Base-by-base conservation (phyloP, 2,329 filamentous ascomycete species). In the Fusarium xyrophilum region DNA sequence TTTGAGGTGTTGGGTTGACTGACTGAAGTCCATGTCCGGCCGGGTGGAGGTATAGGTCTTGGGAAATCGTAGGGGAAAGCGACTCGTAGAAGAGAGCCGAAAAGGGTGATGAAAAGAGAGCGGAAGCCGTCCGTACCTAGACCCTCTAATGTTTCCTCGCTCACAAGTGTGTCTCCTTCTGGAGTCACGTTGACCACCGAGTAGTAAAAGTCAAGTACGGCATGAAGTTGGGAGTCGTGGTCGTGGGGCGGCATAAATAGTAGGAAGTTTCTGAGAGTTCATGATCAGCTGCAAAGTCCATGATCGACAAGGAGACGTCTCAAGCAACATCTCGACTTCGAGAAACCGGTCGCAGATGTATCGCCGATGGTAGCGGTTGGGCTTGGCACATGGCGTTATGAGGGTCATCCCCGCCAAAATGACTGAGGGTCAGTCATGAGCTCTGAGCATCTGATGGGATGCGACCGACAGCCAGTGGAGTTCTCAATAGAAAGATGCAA, bases 161-260 rank as follows among this genome's bases (percentile, higher is more conserved):
- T 93, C 75, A 98, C 90, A 75, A 92, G 86, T 72, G 96, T 96
- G 82, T 98, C 96, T 79, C 96, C 96, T 85, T 99, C 96, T 65
- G 93, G 85, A 75, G 93, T 97, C 77, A 99, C 85, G 79, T 92
- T 93, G 76, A 96, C 89, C 72, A 95, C 92, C 50, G 93, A 91
- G 61, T 92, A 90, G 80, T 97, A 99, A 81, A 96, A 98, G 53
- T 93, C 94, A 73, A 97, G 84, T 57, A 97, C 91, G 55, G 92
- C 89, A 76, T 90, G 89, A 44, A 99, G 86, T 69, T 91, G 90
- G 27, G 91, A 88, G 59, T 86, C 85, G 70, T 88, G 83, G 68
- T 89, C 85, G 63, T 81, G 76, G 62, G 82, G 82, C 23, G 89
- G 89, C 82, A 98, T 91, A 80, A 98, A 98, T 44, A 98, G 88